A percentile compares a stretch with the other conserved stretches of the same genome.
Conservation (phyloP, 768 basidiomycete species). For the Tricholoma hemisulphureum region DNA sequence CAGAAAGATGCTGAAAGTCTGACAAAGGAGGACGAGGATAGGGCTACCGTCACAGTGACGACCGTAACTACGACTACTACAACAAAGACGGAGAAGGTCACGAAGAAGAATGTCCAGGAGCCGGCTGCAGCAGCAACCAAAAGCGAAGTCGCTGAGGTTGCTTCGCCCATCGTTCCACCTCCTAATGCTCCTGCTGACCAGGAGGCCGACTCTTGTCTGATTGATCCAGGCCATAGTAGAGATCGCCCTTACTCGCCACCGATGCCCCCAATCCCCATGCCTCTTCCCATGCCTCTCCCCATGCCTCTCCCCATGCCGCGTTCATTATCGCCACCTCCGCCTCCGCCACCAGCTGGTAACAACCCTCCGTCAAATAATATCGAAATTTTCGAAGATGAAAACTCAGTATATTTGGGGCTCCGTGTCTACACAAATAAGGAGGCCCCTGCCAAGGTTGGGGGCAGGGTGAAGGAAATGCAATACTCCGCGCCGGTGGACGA, state of each 20-base stretch:
- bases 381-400: slow-evolving; percentile 29
- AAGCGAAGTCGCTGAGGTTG: not conserved
- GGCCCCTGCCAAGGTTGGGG: slow-evolving; percentile 33
- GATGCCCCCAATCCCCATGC: slow-evolving; percentile 5
- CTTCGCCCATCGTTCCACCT: not conserved
- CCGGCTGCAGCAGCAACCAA: not conserved
- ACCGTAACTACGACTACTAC: slow-evolving; percentile 20
- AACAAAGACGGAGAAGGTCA: slow-evolving; percentile 6
- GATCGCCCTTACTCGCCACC: not conserved
- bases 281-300: too few species aligned
- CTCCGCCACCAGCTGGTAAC: not conserved
- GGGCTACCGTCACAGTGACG: slow-evolving; percentile 20
- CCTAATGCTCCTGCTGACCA: slow-evolving; percentile 3
- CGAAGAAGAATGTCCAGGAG: slow-evolving; percentile 22
- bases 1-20: slow-evolving; percentile 17
- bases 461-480: slow-evolving; percentile 17
- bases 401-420: slow-evolving; percentile 39
- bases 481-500: not conserved
- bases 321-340: slow-evolving; percentile 1
- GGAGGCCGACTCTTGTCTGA: slow-evolving; percentile 8
- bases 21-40: slow-evolving; percentile 25
- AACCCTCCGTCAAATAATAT: slow-evolving; percentile 2
- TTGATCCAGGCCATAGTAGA: slow-evolving; percentile 14
- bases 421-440: slow-evolving; percentile 48
- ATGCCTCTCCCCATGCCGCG: slow-evolving; percentile 4